phyloP scores from a whole-genome alignment of 257 asterid genomes.

The Solanum neorickii region DNA sequence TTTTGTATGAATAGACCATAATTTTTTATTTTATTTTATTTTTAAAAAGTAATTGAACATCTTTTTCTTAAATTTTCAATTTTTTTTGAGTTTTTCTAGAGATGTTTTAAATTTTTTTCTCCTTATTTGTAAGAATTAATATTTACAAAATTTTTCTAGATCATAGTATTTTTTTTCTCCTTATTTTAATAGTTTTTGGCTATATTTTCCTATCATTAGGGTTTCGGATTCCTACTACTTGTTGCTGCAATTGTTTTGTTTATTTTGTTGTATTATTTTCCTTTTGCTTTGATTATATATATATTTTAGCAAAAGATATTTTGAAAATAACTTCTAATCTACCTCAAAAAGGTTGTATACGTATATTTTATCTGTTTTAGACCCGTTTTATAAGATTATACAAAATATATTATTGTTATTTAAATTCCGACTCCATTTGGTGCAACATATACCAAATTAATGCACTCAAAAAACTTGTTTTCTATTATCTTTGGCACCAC shows the following conservation, averaged over 20 bases:
- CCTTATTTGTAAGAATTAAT: not conserved
- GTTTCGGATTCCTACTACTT: no score
- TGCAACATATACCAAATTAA: not conserved
- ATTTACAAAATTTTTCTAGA: not conserved
- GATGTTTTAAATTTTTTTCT: not conserved
- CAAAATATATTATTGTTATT: not conserved
- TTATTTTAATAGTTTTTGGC: not conserved
- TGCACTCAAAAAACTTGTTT: not conserved
- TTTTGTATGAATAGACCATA: not conserved
- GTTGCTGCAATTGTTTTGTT: not conserved
- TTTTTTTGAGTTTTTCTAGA: not conserved
- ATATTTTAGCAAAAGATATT: rapidly evolving
- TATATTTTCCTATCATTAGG: no score
- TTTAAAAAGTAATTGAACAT: not conserved
- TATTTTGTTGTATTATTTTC: no score
- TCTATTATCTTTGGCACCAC: not conserved
- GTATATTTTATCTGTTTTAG: not conserved
- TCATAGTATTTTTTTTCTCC: not conserved
- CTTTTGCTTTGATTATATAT: not conserved
- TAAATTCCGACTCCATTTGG: not conserved
- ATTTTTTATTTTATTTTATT: not conserved
- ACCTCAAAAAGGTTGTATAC: not conserved
- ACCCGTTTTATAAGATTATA: not conserved
- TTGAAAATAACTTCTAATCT: rapidly evolving
- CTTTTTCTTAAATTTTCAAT: not conserved